Base-by-base conservation (phyloP, 192 early-diverging fungal species). In the Coemansia sp. region DNA sequence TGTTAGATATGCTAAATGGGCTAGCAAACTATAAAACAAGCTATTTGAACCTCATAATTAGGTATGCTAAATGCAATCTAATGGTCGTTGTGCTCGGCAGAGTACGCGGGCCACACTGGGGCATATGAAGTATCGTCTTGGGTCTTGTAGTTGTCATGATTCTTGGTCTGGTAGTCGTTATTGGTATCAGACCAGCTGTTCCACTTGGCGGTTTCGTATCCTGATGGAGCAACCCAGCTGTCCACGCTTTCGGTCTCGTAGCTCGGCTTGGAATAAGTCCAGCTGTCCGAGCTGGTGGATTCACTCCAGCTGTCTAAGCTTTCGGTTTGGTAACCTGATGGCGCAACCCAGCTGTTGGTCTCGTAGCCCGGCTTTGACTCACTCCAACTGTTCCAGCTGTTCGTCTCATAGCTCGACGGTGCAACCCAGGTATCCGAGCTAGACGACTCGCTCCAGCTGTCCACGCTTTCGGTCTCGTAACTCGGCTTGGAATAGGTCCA, bases 131-230 rank as follows among this genome's bases (percentile, higher is more conserved):
- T 35, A 35, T 35, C 31, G 41, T 45, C 16, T 12, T 27, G 14
- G n/a, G 53, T 55, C 53, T 55, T 55, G 53, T 55, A 55, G 16
- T 55, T 26, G 53, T 55, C 53, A 55, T 55, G 53, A 55, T 55
- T 7, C 26, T 29, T 55, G 53, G 53, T 29, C n/a, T 45, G 11
- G 41, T 45, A 45, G 41, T 45, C 41, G 12, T 35, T 55, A 26
- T 29, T 55, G 29, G 31, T 55, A 19, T 29, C 53, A 26, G 27
- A 11, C 53, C 53, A 55, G 53, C 53, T 16, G 27, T 55, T 5
- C 23, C 16, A 14, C 3, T 16, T 4, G 7, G 25, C 12, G 14
- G 53, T 55, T 29, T 55, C 53, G 14, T 54, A 54, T 6, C 26
- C 52, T 12, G 52, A 29, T 14, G 52, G 16, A 27, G 23, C 52